These are phyloP conservation scores for Eucommia ulmoides DNA, from an alignment of 257 asterid species.

Conservation along the genomic window DNA sequence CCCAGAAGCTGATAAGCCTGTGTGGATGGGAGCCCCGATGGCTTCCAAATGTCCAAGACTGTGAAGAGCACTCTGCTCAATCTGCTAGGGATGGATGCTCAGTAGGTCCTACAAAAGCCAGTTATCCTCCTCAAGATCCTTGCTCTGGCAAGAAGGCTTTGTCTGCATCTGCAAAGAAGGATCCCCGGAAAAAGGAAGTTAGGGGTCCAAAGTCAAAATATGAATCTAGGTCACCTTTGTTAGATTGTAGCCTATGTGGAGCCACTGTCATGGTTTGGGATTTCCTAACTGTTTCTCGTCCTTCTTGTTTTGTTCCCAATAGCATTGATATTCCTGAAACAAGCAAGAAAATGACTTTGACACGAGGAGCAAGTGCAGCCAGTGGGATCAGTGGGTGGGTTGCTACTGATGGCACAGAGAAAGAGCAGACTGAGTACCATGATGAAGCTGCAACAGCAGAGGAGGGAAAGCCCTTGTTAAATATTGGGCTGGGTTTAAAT, in stretches of 20 bases:
- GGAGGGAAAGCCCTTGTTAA: constrained; percentile 76
- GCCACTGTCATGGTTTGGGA: constrained; percentile 94
- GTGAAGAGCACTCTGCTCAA: constrained; percentile 97
- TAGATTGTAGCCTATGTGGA: constrained; percentile 98
- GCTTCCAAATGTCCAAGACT: constrained; percentile 98
- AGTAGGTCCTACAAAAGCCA: constrained; percentile 57
- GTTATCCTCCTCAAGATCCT: constrained; percentile 63
- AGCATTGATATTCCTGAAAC: constrained; percentile 68
- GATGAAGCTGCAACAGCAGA: constrained; percentile 81
- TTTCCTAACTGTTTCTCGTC: constrained; percentile 71
- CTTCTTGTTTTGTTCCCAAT: constrained; percentile 66
- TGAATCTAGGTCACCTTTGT: constrained; percentile 71
- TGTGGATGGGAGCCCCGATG: constrained; percentile 99
- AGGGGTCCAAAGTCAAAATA: constrained; percentile 46
- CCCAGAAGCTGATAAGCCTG: constrained; percentile 87
- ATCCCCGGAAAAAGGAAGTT: constrained; percentile 30
- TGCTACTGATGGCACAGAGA: constrained; percentile 60
- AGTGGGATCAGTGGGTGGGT: constrained; percentile 97
- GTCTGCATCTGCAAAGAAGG: constrained; percentile 54
- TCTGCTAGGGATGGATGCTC: constrained; percentile 88
- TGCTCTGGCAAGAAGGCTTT: constrained; percentile 71
- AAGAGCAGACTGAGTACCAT: constrained; percentile 69
- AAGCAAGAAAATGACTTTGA: constrained; percentile 75
- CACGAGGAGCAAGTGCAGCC: constrained; percentile 96
- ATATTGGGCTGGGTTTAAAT: constrained; percentile 75